These are phyloP conservation scores for Beauveria sp. DNA, from an alignment of 2,329 filamentous ascomycete species.

Conservation along the genomic window DNA sequence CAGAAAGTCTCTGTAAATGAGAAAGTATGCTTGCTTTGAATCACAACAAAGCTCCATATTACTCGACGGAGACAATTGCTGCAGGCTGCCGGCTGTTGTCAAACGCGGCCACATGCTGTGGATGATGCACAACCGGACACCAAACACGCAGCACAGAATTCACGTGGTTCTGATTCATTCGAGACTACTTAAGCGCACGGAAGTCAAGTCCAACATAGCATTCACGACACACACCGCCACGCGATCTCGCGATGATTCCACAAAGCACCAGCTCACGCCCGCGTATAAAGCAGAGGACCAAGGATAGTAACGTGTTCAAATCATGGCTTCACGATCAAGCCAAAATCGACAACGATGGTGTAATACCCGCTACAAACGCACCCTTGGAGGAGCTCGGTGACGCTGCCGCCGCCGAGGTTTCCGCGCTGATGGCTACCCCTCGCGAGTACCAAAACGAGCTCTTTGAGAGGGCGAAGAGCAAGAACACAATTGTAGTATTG, in stretches of 20 bases:
- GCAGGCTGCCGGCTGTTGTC: background rate
- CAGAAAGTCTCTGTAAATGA: no score
- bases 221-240: background rate
- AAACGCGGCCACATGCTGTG: background rate
- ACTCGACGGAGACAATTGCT: background rate
- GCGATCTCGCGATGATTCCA: background rate
- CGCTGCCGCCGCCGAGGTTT: background rate
- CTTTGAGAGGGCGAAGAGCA: slow-evolving; percentile 75
- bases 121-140: background rate
- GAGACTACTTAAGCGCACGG: no score
- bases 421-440: slow-evolving; percentile 45
- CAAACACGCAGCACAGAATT: background rate
- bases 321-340: background rate
- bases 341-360: background rate
- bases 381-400: background rate
- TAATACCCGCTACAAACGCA: background rate
- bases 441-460: slow-evolving; percentile 89
- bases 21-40: no score
- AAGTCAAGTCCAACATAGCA: background rate
- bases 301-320: background rate
- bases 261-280: background rate
- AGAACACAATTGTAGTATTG: slow-evolving; percentile 87
- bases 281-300: background rate
- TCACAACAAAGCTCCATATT: background rate
- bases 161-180: no score